These are phyloP conservation scores for Pterocarpus macrocarpus DNA, from an alignment of 306 rosid species.

Conservation along the genomic window DNA sequence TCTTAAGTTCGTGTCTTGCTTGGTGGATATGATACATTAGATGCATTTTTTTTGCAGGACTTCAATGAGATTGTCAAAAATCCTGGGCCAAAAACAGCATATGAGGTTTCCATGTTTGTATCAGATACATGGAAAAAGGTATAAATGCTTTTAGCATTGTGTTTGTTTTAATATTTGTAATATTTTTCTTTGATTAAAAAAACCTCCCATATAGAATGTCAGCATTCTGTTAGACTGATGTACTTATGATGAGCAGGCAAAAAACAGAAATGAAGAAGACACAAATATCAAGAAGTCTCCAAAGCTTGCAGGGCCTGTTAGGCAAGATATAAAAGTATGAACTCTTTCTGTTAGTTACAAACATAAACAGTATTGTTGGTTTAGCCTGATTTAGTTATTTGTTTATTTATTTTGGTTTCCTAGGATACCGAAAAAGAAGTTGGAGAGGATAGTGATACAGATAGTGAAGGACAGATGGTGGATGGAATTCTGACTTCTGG, in stretches of 20 bases:
- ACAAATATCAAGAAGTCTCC: slow-evolving; percentile 51
- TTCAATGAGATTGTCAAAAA: slow-evolving; percentile 64
- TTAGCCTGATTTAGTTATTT: slow-evolving; percentile 10
- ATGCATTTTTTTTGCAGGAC: slow-evolving; percentile 63
- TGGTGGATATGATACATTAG: slow-evolving; percentile 40
- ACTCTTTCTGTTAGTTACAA: slow-evolving; percentile 25
- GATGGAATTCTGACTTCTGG: slow-evolving; percentile 76
- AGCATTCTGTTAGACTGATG: slow-evolving; percentile 6
- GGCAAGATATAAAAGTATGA: slow-evolving; percentile 61
- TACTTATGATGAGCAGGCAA: slow-evolving; percentile 60
- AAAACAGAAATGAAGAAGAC: slow-evolving; percentile 54
- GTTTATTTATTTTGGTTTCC: slow-evolving; percentile 13
- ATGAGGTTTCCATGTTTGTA: slow-evolving; percentile 83
- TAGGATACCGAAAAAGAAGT: slow-evolving; percentile 63
- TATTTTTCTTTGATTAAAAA: slow-evolving; percentile 1
- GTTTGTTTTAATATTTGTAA: slow-evolving; percentile 3
- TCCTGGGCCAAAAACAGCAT: slow-evolving; percentile 81
- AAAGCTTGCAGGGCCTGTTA: slow-evolving; percentile 42
- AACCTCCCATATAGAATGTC: not conserved
- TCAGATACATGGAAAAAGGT: slow-evolving; percentile 90
- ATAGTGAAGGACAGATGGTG: slow-evolving; percentile 79
- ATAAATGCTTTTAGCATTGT: not conserved
- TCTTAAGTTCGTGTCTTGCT: slow-evolving; percentile 32
- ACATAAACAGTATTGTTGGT: slow-evolving; percentile 11
- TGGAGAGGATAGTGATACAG: slow-evolving; percentile 73